A percentile compares a stretch with the other conserved stretches of the same genome.
phyloP scores from a whole-genome alignment of 768 basidiomycete genomes.

The Lactarius vividus region DNA sequence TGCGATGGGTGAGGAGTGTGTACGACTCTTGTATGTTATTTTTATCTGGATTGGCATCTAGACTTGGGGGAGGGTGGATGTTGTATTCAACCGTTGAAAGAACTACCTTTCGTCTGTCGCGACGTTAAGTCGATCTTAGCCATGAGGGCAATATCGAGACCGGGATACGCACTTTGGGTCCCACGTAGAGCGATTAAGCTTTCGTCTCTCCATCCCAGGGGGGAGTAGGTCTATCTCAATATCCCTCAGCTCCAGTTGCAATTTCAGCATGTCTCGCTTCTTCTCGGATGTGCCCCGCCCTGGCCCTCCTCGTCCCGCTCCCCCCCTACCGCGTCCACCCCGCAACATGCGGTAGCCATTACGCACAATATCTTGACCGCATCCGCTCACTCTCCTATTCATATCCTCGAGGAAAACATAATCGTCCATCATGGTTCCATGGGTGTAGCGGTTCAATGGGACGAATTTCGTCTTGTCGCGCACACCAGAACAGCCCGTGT shows the following conservation, averaged over 20 bases:
- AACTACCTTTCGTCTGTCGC: slow-evolving; percentile 58
- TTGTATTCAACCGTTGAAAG: slow-evolving; percentile 72
- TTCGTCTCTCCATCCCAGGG: slow-evolving; percentile 76
- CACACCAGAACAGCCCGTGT: slow-evolving; percentile 61
- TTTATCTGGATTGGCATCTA: slow-evolving; percentile 41
- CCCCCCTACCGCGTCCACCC: slow-evolving; percentile 33
- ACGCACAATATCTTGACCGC: slow-evolving; percentile 67
- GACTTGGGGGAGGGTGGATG: slow-evolving; percentile 54
- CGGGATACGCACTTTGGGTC: slow-evolving; percentile 59
- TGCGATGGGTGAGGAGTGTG: slow-evolving; percentile 62
- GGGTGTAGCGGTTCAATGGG: slow-evolving; percentile 79
- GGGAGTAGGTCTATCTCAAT: slow-evolving; percentile 78
- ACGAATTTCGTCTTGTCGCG: slow-evolving; percentile 73
- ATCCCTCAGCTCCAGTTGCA: slow-evolving; percentile 62
- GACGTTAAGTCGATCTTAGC: slow-evolving; percentile 13
- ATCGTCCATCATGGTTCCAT: slow-evolving; percentile 88
- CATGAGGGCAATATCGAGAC: slow-evolving; percentile 11
- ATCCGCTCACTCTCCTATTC: slow-evolving; percentile 67
- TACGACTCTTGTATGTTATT: slow-evolving; percentile 42
- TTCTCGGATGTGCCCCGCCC: slow-evolving; percentile 38
- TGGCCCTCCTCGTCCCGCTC: slow-evolving; percentile 33
- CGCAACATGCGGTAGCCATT: slow-evolving; percentile 49
- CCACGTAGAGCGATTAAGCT: slow-evolving; percentile 78
- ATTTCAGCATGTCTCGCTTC: slow-evolving; percentile 66
- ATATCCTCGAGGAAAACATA: slow-evolving; percentile 85